phyloP scores from a whole-genome alignment of 2,329 filamentous ascomycete species.

The Fusarium euwallaceae region DNA sequence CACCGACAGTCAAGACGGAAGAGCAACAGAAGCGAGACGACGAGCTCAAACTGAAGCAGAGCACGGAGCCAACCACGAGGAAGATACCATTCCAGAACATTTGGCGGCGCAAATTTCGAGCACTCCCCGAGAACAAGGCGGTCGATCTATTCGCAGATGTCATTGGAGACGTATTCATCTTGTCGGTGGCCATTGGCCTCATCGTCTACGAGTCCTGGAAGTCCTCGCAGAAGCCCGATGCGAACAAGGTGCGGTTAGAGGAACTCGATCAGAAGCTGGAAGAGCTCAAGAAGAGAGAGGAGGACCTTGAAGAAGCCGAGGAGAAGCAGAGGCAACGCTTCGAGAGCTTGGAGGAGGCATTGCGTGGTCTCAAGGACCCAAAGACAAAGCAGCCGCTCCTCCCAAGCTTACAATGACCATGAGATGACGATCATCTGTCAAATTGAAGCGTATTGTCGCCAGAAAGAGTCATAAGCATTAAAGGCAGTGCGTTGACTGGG shows the following conservation, averaged over 20 bases:
- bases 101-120: conserved; percentile 73
- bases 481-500: not conserved
- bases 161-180: conserved; percentile 73
- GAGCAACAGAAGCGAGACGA: conserved; percentile 71
- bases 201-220: conserved; percentile 74
- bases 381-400: conserved; percentile 69
- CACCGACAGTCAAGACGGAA: conserved; percentile 74
- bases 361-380: conserved; percentile 65
- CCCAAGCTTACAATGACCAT: conserved; percentile 51
- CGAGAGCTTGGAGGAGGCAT: conserved; percentile 65
- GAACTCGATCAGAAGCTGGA: conserved; percentile 63
- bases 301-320: conserved; percentile 61
- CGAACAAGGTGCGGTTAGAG: conserved; percentile 66
- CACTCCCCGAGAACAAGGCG: conserved; percentile 74
- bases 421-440: not conserved
- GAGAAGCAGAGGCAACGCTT: conserved; percentile 63
- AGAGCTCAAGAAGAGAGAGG: conserved; percentile 63
- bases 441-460: not conserved
- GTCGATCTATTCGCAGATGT: conserved; percentile 77
- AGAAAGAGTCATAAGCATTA: not conserved
- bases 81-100: conserved; percentile 61
- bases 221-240: conserved; percentile 70
- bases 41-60: conserved; percentile 56
- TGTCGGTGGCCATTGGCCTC: conserved; percentile 68
- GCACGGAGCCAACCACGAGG: conserved; percentile 43